A percentile compares a stretch with the other conserved stretches of the same genome.
These are phyloP conservation scores for Eutrema yunnanense DNA, from an alignment of 345 rosid genomes.

Conservation along the genomic window DNA sequence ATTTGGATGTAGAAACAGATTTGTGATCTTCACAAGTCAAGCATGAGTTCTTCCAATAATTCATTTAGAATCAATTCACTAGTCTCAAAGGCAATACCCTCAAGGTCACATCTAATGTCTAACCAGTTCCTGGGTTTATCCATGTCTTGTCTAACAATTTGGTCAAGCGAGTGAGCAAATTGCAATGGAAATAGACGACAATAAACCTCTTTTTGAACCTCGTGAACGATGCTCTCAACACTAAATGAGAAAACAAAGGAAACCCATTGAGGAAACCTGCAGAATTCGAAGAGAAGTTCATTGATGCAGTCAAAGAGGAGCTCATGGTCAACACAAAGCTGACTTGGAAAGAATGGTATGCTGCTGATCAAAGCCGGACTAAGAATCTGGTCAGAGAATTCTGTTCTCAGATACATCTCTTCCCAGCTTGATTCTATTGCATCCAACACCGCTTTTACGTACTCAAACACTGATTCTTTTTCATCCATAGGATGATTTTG, in stretches of 20 bases:
- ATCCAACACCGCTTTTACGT: conserved; percentile 52
- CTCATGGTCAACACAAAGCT: conserved; percentile 44
- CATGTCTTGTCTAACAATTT: conserved; percentile 66
- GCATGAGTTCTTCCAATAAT: conserved; percentile 44
- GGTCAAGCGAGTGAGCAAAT: conserved; percentile 46
- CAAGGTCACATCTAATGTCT: conserved; percentile 37
- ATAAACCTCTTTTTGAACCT: conserved; percentile 57
- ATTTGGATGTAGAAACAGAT: neutral
- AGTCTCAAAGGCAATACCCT: conserved; percentile 40
- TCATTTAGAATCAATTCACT: conserved; percentile 56
- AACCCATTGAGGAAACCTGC: conserved; percentile 48
- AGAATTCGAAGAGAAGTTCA: conserved; percentile 64
- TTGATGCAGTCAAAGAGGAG: conserved; percentile 73
- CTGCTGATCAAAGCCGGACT: conserved; percentile 46
- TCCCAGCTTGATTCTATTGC: conserved; percentile 59
- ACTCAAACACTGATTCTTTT: conserved; percentile 40
- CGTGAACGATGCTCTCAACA: conserved; percentile 34
- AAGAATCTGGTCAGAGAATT: conserved; percentile 56
- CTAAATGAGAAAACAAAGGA: conserved; percentile 34
- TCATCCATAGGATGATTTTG: conserved; percentile 17
- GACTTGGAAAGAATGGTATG: conserved; percentile 48
- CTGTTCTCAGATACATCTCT: conserved; percentile 55
- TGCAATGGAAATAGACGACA: conserved; percentile 55
- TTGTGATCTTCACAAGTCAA: conserved; percentile 20
- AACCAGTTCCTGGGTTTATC: conserved; percentile 51